Base-by-base conservation (phyloP, 2,329 filamentous ascomycete genomes). In the Neonectria hederae region DNA sequence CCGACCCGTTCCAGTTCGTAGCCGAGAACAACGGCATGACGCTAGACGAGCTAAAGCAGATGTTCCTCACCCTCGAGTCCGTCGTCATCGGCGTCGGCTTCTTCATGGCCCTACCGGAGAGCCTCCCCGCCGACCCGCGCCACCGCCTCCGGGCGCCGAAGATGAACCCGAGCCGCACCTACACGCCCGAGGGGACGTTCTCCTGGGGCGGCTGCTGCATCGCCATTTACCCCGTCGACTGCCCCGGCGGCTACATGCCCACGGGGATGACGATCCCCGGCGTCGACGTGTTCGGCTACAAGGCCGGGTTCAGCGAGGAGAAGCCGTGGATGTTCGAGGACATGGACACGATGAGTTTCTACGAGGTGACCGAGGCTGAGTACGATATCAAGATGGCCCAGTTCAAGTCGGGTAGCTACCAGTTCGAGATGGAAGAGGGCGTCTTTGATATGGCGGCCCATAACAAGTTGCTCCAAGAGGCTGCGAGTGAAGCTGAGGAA, bases 1-100 rank as follows among this genome's bases (percentile, higher is more conserved):
- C 87, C 0, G 84, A 88, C 69, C 88, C 88, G 51, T 79, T 89
- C 40, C 81, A 84, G 1, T 90, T 88, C 59, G 65, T 79, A 7
- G 70, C 69, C 5, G 72, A 75, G 38, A 78, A 76, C 54, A 82
- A 82, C 55, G 80, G 74, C 0, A 72, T 81, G 48, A 70, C 7
- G 71, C 71, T 14, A 71, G 78, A 4, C 58, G 71, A 24, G 71
- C 66, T 77, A 11, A 75, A 77, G 28, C 76, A 76, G 0, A 70
- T 72, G 6, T 80, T 73, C 58, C 65, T 82, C 1, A 72, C 62
- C 64, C 61, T 72, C 6, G 74, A 63, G 42, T 63, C 60, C 14
- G 66, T 82, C 1, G 73, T 64, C 67, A 63, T 72, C 7, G 72
- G 63, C 1, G 73, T 76, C 4, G 74, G 79, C 10, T 81, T 80